Base-by-base conservation (phyloP, 192 early-diverging fungal genomes). In the Rhizophagus clarus region DNA sequence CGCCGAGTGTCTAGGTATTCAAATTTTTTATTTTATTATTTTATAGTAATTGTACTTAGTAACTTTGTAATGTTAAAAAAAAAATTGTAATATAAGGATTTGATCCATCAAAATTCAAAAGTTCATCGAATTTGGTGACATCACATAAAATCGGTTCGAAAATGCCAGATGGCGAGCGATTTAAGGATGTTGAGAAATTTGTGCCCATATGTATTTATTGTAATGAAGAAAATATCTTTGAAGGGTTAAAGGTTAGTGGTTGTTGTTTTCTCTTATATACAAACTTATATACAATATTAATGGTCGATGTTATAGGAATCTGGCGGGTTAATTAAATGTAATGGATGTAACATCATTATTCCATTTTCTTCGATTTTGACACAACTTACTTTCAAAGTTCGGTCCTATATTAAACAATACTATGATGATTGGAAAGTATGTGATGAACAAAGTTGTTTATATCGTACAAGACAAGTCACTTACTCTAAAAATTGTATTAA, bases 1-100 rank as follows among this genome's bases (percentile, higher is more conserved):
- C 37, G 96, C 98, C 2, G 92, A 93, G 40, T 94, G 91, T 79
- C 88, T 99, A 22, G 97, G 95, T 62, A 88, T 61, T n/a, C 8
- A 47, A 26, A 20, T 40, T 40, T 40, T 40, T 61, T 34, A n/a
- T 60, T 56, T 24, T 37, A 34, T 9, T 10, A 60, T 26, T 63
- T 71, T 22, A 32, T 45, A 17, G 11, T 56, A 40, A 28, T 17
- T 81, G 2, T 17, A 42, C 2, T n/a, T 45, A 32, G 49, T 26
- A 83, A 40, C 22, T 26, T 24, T 29, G 26, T 20, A n/a, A n/a
- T n/a, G 7, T 37, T 24, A 32, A 20, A 26, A 28, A 31, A 22
- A 40, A 0, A 4, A 7, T 8, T 40, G 6, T 40, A 40, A 40
- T 45, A 76, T 63, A 40, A 82, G 88, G 91, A 20, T 85, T 97